Evolutionary conservation across 371 early-diverging fungal species (phyloP).

Genomic region (Basidiobolus heterosporus): DNA sequence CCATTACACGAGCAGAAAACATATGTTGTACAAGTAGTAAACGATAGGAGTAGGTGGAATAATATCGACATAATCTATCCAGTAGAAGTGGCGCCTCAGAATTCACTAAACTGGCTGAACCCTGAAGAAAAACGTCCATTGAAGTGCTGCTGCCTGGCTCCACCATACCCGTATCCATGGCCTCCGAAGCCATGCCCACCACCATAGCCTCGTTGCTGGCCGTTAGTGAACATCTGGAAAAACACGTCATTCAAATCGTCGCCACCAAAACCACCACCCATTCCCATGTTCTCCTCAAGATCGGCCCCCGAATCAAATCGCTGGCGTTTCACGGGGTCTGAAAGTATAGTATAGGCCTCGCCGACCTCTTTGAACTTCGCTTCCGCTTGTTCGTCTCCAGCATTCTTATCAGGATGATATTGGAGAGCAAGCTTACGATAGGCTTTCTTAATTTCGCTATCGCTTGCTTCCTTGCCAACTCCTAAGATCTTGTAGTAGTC

Average conservation of each 20-base stretch:
- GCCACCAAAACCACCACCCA: conserved; percentile 15
- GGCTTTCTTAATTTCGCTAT: conserved; percentile 30
- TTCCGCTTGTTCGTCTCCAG: conserved; percentile 44
- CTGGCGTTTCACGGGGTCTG: conserved; percentile 73
- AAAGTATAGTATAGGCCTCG: conserved; percentile 84
- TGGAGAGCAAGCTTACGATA: conserved; percentile 10
- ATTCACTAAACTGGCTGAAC: too few species aligned
- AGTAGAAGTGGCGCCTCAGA: too few species aligned
- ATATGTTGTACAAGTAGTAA: too few species aligned
- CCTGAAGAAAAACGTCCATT: too few species aligned
- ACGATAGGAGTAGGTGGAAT: too few species aligned
- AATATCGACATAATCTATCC: too few species aligned
- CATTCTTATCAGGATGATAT: conserved; percentile 11
- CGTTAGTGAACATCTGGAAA: conserved; percentile 34
- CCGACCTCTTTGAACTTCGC: conserved; percentile 84
- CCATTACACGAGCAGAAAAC: too few species aligned
- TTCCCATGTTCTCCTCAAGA: conserved; percentile 44
- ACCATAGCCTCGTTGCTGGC: too few species aligned
- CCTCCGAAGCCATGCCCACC: too few species aligned
- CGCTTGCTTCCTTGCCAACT: conserved; percentile 64
- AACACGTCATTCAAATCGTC: conserved; percentile 91
- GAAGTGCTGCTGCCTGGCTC: too few species aligned
- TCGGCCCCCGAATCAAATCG: conserved; percentile 91
- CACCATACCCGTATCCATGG: too few species aligned
- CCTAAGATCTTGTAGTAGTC: conserved; percentile 91